Base-by-base conservation (phyloP, 2,329 filamentous ascomycete species). In the Penicillium sp. region DNA sequence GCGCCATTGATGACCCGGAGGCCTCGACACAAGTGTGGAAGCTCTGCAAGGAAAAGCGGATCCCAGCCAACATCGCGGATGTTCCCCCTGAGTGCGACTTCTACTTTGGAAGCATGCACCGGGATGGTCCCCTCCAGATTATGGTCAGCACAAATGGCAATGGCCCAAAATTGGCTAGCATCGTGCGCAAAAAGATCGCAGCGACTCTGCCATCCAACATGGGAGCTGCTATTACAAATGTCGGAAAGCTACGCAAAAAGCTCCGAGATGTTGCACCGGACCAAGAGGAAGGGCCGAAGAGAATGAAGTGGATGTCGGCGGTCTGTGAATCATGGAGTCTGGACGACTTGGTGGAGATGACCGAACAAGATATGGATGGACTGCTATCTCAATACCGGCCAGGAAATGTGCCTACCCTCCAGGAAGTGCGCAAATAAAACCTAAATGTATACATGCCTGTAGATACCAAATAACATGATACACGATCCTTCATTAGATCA, bases 141-240 rank as follows among this genome's bases (percentile, higher is more conserved):
- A 99, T 99, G 95, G 93, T 99, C 66, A 96, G 90, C 78, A 99
- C 95, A 35, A 99, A 98, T 73, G 95, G 95, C 52, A 97, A 96
- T 72, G 95, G 95, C 0, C 95, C 95, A 0, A 88, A 93, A 71
- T 79, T 99, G 62, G 95, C 95, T 10, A 93, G 91, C 64, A 87
- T 93, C 48, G 90, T 99, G 50, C 82, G 93, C 53, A 84, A 89
- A 70, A 86, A 90, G 70, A 96, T 99, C 63, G 93, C 91, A 19
- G 82, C 80, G 21, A 82, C 81, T 48, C 77, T 99, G 55, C 95
- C 95, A 1, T 77, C 79, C 19, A 91, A 95, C 63, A 89, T 90
- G 29, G 95, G 95, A 9, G 86, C 88, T 48, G 95, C 95, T 7
- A 93, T 99, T 58, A 84, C 90, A 73, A 88, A 89, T 62, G 90